Base-by-base conservation (phyloP, 2,329 filamentous ascomycete genomes). In the Sclerotiophoma versabilis region DNA sequence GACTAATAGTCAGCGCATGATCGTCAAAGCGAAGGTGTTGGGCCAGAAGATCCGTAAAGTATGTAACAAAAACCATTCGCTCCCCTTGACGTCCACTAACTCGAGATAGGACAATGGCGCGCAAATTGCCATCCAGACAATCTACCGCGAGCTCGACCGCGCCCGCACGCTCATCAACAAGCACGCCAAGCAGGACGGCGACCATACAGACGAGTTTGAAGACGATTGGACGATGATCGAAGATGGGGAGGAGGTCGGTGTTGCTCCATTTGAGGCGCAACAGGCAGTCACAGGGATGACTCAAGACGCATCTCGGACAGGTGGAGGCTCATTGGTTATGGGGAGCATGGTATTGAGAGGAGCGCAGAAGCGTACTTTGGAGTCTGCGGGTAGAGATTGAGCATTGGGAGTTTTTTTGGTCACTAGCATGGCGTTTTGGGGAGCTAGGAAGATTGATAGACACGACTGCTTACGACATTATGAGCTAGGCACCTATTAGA, bases 91-190 rank as follows among this genome's bases (percentile, higher is more conserved):
- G 1, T 64, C 68, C 47, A 25, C 23, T 53, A 54, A 72, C 47
- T 25, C 14, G 2, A 26, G 5, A 19, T 46, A 96, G 89, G 93
- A 99, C 74, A 87, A 92, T 61, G 95, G 95, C 29, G 92, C 97
- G n/a, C 87, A 89, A 41, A 90, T 83, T 5, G 95, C 93, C 5
- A 95, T 98, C 58, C 91, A 96, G 74, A 90, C 87, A 56, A 91
- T 99, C 51, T 99, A 98, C 72, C 89, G 95, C 34, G 93, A 98
- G 72, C 83, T 98, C 50, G 95, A 98, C 71, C 97, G 97, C 67
- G 93, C 95, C 30, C 90, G 86, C 74, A 89, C 88, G 14, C 81
- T 98, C 37, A 89, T 96, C 72, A 90, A 89, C 74, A 84, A 87
- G 68, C 76, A 72, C 26, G 64, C 60, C 1, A 71, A 72, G 43